phyloP scores from a whole-genome alignment of 2,329 filamentous ascomycete species.

The Hirsutella rhossiliensis region DNA sequence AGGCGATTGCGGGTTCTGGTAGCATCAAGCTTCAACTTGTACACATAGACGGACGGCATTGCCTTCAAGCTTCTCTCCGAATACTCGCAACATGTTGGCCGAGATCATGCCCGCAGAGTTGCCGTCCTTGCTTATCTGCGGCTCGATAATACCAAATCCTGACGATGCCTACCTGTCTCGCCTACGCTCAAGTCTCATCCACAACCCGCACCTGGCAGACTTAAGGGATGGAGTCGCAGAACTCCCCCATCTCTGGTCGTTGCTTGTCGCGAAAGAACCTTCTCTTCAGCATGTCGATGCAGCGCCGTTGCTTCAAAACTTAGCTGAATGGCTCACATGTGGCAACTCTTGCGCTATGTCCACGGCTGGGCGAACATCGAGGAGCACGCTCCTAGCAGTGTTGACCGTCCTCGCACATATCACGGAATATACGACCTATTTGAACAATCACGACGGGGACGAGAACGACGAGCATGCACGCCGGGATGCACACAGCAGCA shows the following conservation, averaged over 20 bases:
- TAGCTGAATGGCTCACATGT: not conserved
- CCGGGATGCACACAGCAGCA: not conserved
- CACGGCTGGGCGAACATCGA: not conserved
- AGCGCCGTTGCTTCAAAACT: not conserved
- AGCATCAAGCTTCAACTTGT: too few species aligned
- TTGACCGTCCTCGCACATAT: conserved; percentile 1
- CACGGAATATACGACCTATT: not conserved
- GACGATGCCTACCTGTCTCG: not conserved
- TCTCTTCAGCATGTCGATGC: not conserved
- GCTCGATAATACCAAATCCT: not conserved
- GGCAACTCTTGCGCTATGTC: not conserved
- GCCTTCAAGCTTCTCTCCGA: not conserved
- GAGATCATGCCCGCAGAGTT: not conserved
- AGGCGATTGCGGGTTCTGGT: too few species aligned
- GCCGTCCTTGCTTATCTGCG: conserved; percentile 1
- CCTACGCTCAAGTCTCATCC: not conserved
- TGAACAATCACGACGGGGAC: not conserved
- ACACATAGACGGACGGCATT: not conserved
- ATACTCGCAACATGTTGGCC: too few species aligned
- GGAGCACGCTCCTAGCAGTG: not conserved
- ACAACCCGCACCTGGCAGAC: not conserved
- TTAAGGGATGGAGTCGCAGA: not conserved
- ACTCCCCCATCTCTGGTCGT: not conserved
- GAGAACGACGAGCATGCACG: too few species aligned
- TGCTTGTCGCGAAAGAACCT: not conserved